A percentile compares a stretch with the other conserved stretches of the same genome.
Evolutionary conservation across 2,329 filamentous ascomycete genomes (phyloP).

Genomic region (Fusarium austroafricanum): DNA sequence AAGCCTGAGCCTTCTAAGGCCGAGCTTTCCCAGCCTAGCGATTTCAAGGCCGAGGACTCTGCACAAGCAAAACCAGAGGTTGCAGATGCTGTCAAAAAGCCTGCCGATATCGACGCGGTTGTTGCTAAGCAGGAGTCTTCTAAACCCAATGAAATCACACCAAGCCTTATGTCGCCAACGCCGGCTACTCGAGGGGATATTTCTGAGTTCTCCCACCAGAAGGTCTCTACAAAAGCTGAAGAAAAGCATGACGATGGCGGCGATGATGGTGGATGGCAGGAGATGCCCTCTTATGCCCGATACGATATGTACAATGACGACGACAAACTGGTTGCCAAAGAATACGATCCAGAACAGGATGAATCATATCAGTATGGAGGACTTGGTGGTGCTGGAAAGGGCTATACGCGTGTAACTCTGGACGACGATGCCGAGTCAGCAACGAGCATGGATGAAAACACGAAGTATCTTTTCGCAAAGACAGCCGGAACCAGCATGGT

Average conservation of each 20-base stretch:
- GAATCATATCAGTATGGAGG: constrained; percentile 76
- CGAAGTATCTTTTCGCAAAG: constrained; percentile 92
- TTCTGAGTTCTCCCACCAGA: constrained; percentile 94
- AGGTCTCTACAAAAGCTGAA: constrained; percentile 69
- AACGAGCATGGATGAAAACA: constrained; percentile 97
- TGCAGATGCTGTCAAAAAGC: constrained; percentile 9
- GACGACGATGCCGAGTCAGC: constrained; percentile 95
- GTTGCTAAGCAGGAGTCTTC: constrained; percentile 16
- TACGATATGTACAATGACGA: constrained; percentile 98
- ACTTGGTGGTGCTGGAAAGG: constrained; percentile 90
- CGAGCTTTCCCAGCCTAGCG: neutral
- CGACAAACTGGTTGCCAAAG: constrained; percentile 85
- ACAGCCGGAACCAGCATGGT: constrained; percentile 67
- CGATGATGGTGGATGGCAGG: constrained; percentile 82
- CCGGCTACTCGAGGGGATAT: constrained; percentile 46
- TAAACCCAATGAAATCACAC: constrained; percentile 32
- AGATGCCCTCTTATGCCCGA: constrained; percentile 91
- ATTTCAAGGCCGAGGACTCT: constrained; percentile 18
- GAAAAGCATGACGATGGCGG: constrained; percentile 60
- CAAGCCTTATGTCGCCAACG: constrained; percentile 12
- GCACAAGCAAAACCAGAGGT: constrained; percentile 4
- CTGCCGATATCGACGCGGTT: constrained; percentile 14
- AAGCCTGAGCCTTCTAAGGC: constrained; percentile 4
- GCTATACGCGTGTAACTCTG: constrained; percentile 93
- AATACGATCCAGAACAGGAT: constrained; percentile 78